These are phyloP conservation scores for Metarhizium rileyi DNA, from an alignment of 2,329 filamentous ascomycete genomes.

Conservation along the genomic window DNA sequence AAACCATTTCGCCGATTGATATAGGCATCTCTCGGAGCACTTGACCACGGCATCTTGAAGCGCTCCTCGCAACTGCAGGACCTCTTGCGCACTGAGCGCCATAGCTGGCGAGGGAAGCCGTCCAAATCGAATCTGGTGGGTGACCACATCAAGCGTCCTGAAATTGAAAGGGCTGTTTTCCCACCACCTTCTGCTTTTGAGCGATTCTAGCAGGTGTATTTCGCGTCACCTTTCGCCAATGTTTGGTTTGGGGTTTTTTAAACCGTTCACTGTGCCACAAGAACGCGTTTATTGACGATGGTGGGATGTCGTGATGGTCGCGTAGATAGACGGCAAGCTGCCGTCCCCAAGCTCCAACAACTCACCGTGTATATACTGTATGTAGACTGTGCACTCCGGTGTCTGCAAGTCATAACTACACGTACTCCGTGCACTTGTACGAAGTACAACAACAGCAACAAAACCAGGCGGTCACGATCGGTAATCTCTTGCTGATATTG, in stretches of 20 bases:
- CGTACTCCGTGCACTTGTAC: too few species aligned
- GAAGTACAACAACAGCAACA: too few species aligned
- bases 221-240: not conserved
- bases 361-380: not conserved
- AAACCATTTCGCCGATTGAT: constrained; percentile 94
- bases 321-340: not conserved
- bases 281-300: not conserved
- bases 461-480: too few species aligned
- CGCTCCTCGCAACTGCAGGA: constrained; percentile 57
- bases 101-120: constrained; percentile 22
- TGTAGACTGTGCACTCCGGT: too few species aligned
- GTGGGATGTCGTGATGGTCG: not conserved
- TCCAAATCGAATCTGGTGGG: not conserved
- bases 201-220: not conserved
- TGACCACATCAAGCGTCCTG: not conserved
- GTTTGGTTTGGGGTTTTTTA: not conserved
- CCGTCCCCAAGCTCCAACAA: too few species aligned
- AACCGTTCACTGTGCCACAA: not conserved
- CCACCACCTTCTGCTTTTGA: not conserved
- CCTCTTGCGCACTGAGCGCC: constrained; percentile 46
- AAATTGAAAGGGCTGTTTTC: not conserved
- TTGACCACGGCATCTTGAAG: constrained; percentile 80
- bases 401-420: too few species aligned
- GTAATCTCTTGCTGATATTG: too few species aligned
- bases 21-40: constrained; percentile 90